Evolutionary conservation across 139 green algal species (phyloP).

Genomic region (Volvox reticuliferus): DNA sequence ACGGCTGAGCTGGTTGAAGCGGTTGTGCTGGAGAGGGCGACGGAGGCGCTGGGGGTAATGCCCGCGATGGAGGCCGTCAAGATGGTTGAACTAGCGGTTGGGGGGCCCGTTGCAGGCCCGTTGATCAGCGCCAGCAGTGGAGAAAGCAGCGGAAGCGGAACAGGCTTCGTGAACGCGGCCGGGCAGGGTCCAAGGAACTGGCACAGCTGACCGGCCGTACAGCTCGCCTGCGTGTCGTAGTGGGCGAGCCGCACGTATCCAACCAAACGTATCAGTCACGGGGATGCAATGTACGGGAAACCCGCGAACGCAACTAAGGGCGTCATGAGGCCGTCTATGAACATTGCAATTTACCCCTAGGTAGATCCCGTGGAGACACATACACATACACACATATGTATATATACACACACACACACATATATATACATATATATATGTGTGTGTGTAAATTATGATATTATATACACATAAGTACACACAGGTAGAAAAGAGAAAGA

Average conservation of each 20-base stretch:
- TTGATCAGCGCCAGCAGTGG: background rate
- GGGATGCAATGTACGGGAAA: no score
- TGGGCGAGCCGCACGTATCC: background rate
- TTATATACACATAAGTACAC: background rate
- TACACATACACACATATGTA: no score
- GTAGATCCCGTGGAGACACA: no score
- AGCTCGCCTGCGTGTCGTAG: background rate
- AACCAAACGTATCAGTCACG: no score
- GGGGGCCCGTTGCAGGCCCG: background rate
- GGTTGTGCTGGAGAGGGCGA: background rate
- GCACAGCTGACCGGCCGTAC: conserved; percentile 18
- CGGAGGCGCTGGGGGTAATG: background rate
- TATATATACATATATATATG: background rate
- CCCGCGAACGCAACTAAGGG: no score
- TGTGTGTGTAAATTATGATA: no score
- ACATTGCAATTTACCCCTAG: no score
- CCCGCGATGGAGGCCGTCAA: background rate
- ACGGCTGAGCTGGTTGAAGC: background rate
- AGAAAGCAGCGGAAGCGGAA: conserved; percentile 3
- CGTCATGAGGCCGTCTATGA: no score
- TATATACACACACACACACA: no score
- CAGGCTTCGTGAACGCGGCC: background rate
- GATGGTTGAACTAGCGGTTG: background rate
- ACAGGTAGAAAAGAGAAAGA: no score
- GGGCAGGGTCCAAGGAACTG: conserved; percentile 32